phyloP scores from a whole-genome alignment of 2,329 filamentous ascomycete species.

The Aspergillus sp. region DNA sequence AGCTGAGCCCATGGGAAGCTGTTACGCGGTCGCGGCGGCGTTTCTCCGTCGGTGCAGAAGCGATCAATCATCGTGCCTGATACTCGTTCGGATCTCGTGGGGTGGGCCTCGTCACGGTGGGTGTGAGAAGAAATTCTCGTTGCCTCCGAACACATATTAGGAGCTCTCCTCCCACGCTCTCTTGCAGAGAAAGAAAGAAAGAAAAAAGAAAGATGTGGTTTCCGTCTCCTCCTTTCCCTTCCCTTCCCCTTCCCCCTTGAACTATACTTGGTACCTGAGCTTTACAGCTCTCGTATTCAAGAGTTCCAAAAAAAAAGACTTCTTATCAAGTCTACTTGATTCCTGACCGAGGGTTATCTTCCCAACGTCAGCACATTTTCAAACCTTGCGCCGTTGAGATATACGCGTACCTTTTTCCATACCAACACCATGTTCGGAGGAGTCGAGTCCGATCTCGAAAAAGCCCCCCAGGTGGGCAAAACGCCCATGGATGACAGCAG shows the following conservation, averaged over 20 bases:
- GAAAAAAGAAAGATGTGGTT: conserved; percentile 26
- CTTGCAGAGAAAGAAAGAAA: conserved; percentile 21
- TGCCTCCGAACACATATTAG: conserved; percentile 13
- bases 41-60: conserved; percentile 9
- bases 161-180: conserved; percentile 5
- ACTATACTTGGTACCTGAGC: conserved; percentile 22
- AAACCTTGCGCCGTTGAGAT: conserved; percentile 9
- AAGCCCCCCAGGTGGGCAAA: conserved; percentile 33
- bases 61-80: conserved; percentile 12
- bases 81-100: conserved; percentile 11
- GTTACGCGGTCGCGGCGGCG: conserved; percentile 10
- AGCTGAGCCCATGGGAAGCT: conserved; percentile 1
- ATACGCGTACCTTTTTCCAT: conserved; percentile 13
- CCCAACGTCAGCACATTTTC: conserved; percentile 5
- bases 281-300: conserved; percentile 22
- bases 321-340: conserved; percentile 16
- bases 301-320: background rate
- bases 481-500: conserved; percentile 37
- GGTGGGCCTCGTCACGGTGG: conserved; percentile 14
- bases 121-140: conserved; percentile 14
- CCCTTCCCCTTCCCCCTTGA: conserved; percentile 7
- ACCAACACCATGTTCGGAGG: conserved; percentile 22
- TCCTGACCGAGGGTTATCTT: conserved; percentile 14
- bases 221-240: conserved; percentile 12
- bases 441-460: conserved; percentile 35